Evolutionary conservation across 2,329 filamentous ascomycete species (phyloP), one percentile per base, ranked within the genome.

Genomic region (Huntiella savannae): DNA sequence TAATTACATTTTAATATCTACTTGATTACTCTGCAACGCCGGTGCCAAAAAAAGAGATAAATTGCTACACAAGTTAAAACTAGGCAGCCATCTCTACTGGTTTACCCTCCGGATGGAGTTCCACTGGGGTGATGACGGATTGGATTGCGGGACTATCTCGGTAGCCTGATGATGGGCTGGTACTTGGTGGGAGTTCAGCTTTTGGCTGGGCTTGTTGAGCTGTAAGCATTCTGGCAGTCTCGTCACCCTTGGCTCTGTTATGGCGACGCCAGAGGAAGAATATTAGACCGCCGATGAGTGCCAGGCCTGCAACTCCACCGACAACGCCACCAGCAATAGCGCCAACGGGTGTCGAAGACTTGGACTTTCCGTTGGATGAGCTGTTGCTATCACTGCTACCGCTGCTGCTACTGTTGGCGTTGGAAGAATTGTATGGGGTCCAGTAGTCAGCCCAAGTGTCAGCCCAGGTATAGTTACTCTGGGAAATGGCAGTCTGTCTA

Each of bases 251-350:
- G 22, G 16, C 16, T 16, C 8, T 28, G 6, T 8, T 63, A 37
- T 54, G 57, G 22, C 61, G 61, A 15, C 61, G 63, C 46, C 65
- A 44, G 16, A 68, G 53, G 52, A 66, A 62, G 54, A 64, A 68
- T 33, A 58, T 55, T 5, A 60, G 51, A 13, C 57, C 59, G 38
- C 69, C 55, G 12, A 70, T 54, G 3, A 56, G 61, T 15, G 70
- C 52, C 7, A 53, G 59, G 0, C 54, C 62, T 3, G 67, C 60
- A 10, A 22, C 15, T 1, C 49, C 57, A 1, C 54, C 55, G 4
- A 55, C 55, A n/a, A 58, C 55, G 6, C 55, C 57, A 8, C 55
- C 60, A 0, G 52, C 57, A 12, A 68, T 65, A 15, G 61, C 54
- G 3, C 52, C 55, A 0, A 56, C 55, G 36, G 57, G 59, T 5